Evolutionary conservation across 139 green algal genomes (phyloP), one percentile per base, ranked within the genome.

Genomic region (Volvox africanus): DNA sequence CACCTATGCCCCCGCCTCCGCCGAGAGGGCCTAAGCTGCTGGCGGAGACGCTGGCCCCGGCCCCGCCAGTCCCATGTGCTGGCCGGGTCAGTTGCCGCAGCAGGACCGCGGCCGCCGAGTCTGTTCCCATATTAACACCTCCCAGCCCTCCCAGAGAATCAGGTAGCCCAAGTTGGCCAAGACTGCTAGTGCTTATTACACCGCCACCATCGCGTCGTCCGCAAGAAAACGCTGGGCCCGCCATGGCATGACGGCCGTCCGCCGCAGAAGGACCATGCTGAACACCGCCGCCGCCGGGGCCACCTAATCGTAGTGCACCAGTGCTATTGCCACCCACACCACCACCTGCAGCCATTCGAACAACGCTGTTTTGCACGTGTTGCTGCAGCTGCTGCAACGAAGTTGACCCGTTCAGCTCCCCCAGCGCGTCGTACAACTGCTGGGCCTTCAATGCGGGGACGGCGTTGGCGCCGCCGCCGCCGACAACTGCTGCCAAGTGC

Each of bases 21-120:
- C 62, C 82, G 14, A 86, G 80, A 0, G 55, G 3, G 28, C 62
- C 82, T 5, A 78, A 17, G 21, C 81, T 44, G 22, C 81, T 33
- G 36, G 24, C 16, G 5, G 55, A 21, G 37, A 19, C 80, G 50
- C 28, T 61, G 55, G 26, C 80, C 0, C 26, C 24, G 20, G 33
- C 80, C 1, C 26, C 50, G 11, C 50, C 55, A 61, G n/a, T 61
- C 26, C 55, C 36, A 20, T 67, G 37, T 28, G 28, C 21, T 3
- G 24, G 80, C 50, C 55, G 80, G 50, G 55, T 19, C 80, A 75
- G 80, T 61, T 73, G 80, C 26, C 80, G 44, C 50, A 86, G 80
- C 80, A 86, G 28, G 50, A 30, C 80, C 55, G 79, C 44, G 11
- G 55, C 55, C 17, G 28, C 80, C 30, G 80, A 44, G 24, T 61